Evolutionary conservation across 2,329 filamentous ascomycete genomes (phyloP), one percentile per base, ranked within the genome.

Genomic region (Botrytis medusae): DNA sequence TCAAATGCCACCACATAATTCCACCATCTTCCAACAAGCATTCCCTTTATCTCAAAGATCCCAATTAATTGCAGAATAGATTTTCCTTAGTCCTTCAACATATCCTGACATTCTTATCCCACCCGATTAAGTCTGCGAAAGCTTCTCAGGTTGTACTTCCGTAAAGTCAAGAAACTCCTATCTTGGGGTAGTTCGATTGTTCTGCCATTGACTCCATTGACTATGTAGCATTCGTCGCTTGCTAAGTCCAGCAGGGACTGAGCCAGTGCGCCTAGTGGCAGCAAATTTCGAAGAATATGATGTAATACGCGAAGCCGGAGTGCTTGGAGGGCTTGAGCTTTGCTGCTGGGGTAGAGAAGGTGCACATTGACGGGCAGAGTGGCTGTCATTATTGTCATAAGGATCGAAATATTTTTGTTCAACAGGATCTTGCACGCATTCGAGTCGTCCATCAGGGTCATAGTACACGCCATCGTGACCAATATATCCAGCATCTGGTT

Each of bases 21-120:
- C 22, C 22, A 16, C 34, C 59, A 61, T 22, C 14, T 61, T 8
- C 4, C 5, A 34, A 40, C 12, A 25, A 40, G 12, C n/a, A n/a
- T 18, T 34, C 12, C 34, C 34, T 25, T 40, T 4, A 54, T 54
- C 0, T n/a, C 48, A 1, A n/a, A 54, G 2, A n/a, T 54, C 25
- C 14, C 5, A n/a, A 7, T 2, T 54, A 5, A 7, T 14, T 4
- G 9, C 1, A 14, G 3, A 51, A 3, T 2, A 2, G n/a, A 12
- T 48, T 25, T 48, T 1, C 20, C 10, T 48, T 4, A 25, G 7
- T 8, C 46, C 3, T 25, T 3, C 46, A 9, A 48, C 8, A 25
- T 48, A 10, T 3, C 4, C 1, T 9, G 46, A 4, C 2, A n/a
- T n/a, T 16, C 48, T 2, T 2, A 3, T 0, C 48, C 48, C 48